Conservation (phyloP, 1,284 basidiomycete genomes). For the Coriolopsis trogii region DNA sequence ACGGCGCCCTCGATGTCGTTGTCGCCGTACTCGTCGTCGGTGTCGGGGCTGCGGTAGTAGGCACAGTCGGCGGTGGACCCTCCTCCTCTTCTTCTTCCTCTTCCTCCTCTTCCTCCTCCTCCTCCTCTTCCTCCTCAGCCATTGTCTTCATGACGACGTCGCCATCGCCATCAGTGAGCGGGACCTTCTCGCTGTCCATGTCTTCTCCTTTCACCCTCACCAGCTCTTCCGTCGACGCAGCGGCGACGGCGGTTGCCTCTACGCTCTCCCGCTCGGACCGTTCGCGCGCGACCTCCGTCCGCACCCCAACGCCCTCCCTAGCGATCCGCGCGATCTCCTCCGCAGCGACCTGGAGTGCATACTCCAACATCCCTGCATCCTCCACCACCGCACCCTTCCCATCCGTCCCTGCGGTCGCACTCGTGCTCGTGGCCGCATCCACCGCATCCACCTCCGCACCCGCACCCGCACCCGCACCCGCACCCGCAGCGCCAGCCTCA, state of each 20-base stretch:
- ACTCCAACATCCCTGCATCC: slow-evolving; percentile 50
- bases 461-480: background rate
- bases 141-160: slow-evolving; percentile 26
- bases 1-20: background rate
- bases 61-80: background rate
- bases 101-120: no score
- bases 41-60: slow-evolving; percentile 6
- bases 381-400: slow-evolving; percentile 33
- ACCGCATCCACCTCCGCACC: background rate
- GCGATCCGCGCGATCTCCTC: slow-evolving; percentile 40
- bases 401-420: background rate
- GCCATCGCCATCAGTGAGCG: slow-evolving; percentile 4
- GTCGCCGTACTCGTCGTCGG: slow-evolving; percentile 1
- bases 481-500: slow-evolving; percentile 26
- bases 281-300: slow-evolving; percentile 21
- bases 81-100: slow-evolving; percentile 12
- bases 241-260: no score
- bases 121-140: no score
- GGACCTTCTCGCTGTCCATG: slow-evolving; percentile 6
- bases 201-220: slow-evolving; percentile 11
- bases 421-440: background rate
- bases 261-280: slow-evolving; percentile 6
- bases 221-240: slow-evolving; percentile 4
- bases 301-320: background rate
- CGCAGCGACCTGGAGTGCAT: slow-evolving; percentile 54